Evolutionary conservation across 2,329 filamentous ascomycete species (phyloP).

Genomic region (Fusarium coicis): DNA sequence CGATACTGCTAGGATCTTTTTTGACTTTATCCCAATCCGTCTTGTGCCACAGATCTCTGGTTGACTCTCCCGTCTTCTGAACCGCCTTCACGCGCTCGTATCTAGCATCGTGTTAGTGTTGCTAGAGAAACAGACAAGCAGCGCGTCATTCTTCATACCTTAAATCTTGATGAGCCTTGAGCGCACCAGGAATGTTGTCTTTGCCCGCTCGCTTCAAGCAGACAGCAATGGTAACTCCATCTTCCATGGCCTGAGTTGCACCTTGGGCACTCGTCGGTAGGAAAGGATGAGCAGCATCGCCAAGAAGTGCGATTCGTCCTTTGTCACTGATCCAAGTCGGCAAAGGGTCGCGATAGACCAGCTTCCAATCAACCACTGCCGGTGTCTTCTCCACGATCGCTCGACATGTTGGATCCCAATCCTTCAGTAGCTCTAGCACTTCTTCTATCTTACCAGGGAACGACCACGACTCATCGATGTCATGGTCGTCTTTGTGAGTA

Average conservation of each 20-base stretch:
- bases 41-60: conserved; percentile 38
- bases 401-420: conserved; percentile 19
- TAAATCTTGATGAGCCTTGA: conserved; percentile 26
- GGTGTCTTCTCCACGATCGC: conserved; percentile 37
- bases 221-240: conserved; percentile 24
- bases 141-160: neutral
- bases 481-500: conserved; percentile 54
- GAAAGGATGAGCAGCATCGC: conserved; percentile 35
- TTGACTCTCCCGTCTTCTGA: conserved; percentile 37
- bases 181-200: conserved; percentile 17
- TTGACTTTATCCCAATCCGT: conserved; percentile 35
- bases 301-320: conserved; percentile 15
- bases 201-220: conserved; percentile 19
- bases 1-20: conserved; percentile 26
- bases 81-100: conserved; percentile 37
- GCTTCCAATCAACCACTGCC: conserved; percentile 26
- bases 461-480: conserved; percentile 37
- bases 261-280: conserved; percentile 35
- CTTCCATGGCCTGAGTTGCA: conserved; percentile 35
- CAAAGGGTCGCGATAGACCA: conserved; percentile 30
- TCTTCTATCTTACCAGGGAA: conserved; percentile 35
- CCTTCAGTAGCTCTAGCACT: conserved; percentile 13
- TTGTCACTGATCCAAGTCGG: conserved; percentile 28
- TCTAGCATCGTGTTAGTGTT: neutral
- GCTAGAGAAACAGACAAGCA: accelerated